Base-by-base conservation (phyloP, 306 rosid genomes). In the Medicago arabica region DNA sequence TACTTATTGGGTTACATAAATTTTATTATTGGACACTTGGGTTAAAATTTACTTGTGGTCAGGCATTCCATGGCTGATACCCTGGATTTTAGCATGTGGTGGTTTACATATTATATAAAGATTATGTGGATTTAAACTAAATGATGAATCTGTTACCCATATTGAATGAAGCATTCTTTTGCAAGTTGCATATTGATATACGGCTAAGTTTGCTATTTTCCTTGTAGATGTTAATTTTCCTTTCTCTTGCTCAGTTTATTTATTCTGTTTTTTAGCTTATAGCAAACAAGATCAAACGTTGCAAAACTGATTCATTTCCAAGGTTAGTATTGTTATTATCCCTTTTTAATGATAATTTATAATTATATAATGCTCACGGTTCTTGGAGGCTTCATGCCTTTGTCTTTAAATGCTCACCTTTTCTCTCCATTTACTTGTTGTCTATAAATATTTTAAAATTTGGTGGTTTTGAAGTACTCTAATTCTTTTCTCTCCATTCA, bases 241-340 rank as follows among this genome's bases (percentile, higher is more conserved):
- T 83, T 80, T 67, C 78, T 53, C 61, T 85, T 83, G 72, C 66
- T 74, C 80, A 76, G 51, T 80, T 76, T 70, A 66, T 63, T 65
- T 71, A 23, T 57, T 67, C 75, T 88, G 54, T 83, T 80, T 80
- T 81, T 85, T 75, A 95, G 98, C 88, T 87, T 67, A 89, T 95
- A 85, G 87, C 80, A 68, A 92, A 84, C 97, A 95, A 95, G 89
- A 92, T 95, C 81, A 95, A 95, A 74, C 96, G 97, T 67, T 95
- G 99, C 92, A 95, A 95, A 84, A 95, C 97, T 9, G 99, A 95
- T 84, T 83, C 99, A 38, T 85, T 90, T 84, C 71, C 91, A 15
- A 85, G 97, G 98, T 94, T 77, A 86, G 87, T 81, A 59, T 51
- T 81, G 50, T 75, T 73, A 43, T 61, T 65, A 66, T 69, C 69